A percentile compares a stretch with the other conserved stretches of the same genome.
Evolutionary conservation across 2,329 filamentous ascomycete species (phyloP).

Genomic region (Colletotrichum incanum): DNA sequence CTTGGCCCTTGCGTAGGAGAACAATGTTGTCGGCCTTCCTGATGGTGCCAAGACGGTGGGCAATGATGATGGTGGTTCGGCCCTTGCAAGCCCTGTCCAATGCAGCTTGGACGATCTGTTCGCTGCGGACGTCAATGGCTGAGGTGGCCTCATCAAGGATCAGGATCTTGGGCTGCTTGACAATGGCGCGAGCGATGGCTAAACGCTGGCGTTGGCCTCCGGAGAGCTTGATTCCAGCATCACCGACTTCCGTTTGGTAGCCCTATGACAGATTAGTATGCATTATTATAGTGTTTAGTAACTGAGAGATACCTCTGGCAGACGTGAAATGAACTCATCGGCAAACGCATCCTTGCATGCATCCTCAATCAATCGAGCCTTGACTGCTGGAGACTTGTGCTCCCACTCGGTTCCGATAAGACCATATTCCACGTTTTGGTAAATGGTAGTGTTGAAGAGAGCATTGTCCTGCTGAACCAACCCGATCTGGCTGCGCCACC

Average conservation of each 20-base stretch:
- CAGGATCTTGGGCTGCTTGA: conserved; percentile 70
- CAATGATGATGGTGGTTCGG: conserved; percentile 73
- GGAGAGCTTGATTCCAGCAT: conserved; percentile 75
- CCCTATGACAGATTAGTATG: conserved; percentile 50
- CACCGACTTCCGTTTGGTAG: conserved; percentile 76
- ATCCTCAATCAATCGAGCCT: conserved; percentile 58
- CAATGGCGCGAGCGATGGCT: conserved; percentile 71
- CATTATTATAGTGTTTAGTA: conserved; percentile 50
- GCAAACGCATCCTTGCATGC: conserved; percentile 68
- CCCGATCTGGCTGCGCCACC: conserved; percentile 92
- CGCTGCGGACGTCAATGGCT: conserved; percentile 72
- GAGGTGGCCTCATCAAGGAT: conserved; percentile 76
- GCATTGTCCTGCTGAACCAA: conserved; percentile 81
- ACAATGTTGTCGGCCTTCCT: conserved; percentile 72
- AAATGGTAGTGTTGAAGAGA: conserved; percentile 69
- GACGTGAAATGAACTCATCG: conserved; percentile 66
- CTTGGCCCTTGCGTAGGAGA: conserved; percentile 67
- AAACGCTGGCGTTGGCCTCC: conserved; percentile 77
- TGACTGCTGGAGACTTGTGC: conserved; percentile 55
- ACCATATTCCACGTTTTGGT: conserved; percentile 65
- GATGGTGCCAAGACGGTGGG: conserved; percentile 68
- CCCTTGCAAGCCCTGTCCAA: conserved; percentile 64
- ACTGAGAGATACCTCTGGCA: conserved; percentile 56
- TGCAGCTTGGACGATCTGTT: conserved; percentile 65
- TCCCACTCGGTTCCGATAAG: conserved; percentile 57